phyloP scores from a whole-genome alignment of 2,329 filamentous ascomycete genomes.

The Trichophyton simii region DNA sequence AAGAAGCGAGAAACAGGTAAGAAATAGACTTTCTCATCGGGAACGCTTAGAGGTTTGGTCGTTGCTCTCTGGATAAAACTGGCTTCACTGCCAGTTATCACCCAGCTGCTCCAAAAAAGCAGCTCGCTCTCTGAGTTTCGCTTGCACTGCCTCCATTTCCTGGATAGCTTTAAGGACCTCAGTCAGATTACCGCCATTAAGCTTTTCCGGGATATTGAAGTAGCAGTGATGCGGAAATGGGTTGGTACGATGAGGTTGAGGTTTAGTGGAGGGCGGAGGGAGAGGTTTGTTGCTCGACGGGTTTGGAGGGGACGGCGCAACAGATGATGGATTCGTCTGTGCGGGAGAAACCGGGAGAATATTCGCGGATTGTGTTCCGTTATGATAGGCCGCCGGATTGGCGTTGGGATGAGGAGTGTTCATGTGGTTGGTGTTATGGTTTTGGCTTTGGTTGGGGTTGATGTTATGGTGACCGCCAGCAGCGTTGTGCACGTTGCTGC shows the following conservation, averaged over 20 bases:
- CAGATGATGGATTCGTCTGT: neutral
- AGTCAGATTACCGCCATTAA: neutral
- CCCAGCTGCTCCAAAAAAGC: neutral
- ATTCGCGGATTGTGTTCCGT: neutral
- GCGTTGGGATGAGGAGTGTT: neutral
- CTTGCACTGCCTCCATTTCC: neutral
- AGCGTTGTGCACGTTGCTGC: neutral
- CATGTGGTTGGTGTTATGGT: neutral
- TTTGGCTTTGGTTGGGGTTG: neutral
- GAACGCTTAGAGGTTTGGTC: no score
- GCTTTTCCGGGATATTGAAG: neutral
- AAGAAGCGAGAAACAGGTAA: no score
- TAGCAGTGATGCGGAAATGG: neutral
- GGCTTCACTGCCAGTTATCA: neutral
- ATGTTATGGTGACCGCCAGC: neutral
- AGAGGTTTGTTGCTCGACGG: neutral
- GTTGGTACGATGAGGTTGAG: neutral
- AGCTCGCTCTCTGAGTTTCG: neutral
- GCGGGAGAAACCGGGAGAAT: neutral
- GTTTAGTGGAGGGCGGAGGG: neutral
- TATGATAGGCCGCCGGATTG: neutral
- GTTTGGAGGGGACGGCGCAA: neutral
- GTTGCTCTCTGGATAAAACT: neutral
- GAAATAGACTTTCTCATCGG: no score
- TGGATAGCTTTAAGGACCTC: neutral